Base-by-base conservation (phyloP, 371 early-diverging fungal species). In the Capillidium heterosporum region DNA sequence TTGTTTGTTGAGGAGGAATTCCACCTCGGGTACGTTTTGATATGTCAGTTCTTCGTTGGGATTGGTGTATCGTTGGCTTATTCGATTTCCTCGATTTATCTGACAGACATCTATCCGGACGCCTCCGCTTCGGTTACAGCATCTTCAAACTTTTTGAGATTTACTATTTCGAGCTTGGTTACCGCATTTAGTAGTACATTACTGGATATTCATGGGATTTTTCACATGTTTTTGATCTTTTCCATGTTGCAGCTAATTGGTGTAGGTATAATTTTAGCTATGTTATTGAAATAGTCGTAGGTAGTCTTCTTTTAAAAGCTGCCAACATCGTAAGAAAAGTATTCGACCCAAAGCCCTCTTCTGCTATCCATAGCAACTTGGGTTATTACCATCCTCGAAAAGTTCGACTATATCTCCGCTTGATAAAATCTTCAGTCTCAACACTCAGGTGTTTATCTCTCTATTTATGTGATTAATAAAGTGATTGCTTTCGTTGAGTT, bases 1-100 rank as follows among this genome's bases (percentile, higher is more conserved):
- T 74, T 69, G 70, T 70, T 67, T 24, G 19, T 66, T 0, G 58
- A 68, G 21, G 32, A 49, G 11, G 60, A 57, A 32, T n/a, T 65
- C n/a, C 63, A 65, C 50, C 29, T 49, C 10, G 10, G 11, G 10
- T 31, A 7, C 15, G 31, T 31, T 24, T 19, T 49, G 5, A 11
- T 49, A 4, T 23, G 27, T 7, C 49, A 49, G 19, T 10, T 26
- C 4, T 11, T 58, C 32, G 40, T 26, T n/a, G 50, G 51, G n/a
- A 15, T 58, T 7, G 27, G 42, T 21, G 4, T 31, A 7, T 1
- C 21, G 2, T 17, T 35, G 1, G 39, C 48, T 0, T 32, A 4
- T 48, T 28, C 24, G 21, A 17, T 13, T 4, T 11, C 24, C 4
- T 11, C 26, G 3, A 48, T 48, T 13, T 57, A 57, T 39, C 44